Conservation (phyloP, 2,329 filamentous ascomycete species). For the Bretziella fagacearum region DNA sequence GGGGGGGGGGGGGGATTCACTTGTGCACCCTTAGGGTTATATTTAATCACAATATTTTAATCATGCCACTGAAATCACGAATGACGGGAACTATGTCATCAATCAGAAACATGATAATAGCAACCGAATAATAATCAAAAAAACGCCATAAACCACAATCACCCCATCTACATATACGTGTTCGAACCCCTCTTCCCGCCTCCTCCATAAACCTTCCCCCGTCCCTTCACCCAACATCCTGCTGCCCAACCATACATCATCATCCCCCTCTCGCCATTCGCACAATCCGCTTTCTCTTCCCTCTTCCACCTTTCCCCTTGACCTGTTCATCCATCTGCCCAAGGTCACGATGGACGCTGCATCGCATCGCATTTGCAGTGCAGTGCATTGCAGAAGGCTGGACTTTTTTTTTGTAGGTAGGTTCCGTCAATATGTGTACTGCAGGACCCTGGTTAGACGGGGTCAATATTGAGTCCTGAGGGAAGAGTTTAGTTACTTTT, state of each 20-base stretch:
- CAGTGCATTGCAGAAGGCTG: background rate
- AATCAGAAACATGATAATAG: too few relatives aligned
- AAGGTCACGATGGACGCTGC: background rate
- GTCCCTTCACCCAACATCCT: background rate
- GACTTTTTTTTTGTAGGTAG: background rate
- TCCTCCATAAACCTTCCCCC: background rate
- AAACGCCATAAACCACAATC: too few relatives aligned
- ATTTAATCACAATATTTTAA: too few relatives aligned
- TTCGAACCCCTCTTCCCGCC: background rate
- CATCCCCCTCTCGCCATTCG: background rate
- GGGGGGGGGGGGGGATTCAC: too few relatives aligned
- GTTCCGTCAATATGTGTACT: background rate
- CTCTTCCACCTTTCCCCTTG: background rate
- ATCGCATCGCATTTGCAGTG: background rate
- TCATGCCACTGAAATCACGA: too few relatives aligned
- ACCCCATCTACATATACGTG: too few relatives aligned
- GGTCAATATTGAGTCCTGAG: too few relatives aligned
- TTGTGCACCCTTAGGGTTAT: too few relatives aligned
- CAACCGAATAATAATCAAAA: too few relatives aligned
- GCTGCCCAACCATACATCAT: slow-evolving; percentile 3
- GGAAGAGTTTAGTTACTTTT: too few relatives aligned
- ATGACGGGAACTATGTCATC: too few relatives aligned
- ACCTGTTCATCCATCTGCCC: background rate
- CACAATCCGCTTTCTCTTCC: background rate
- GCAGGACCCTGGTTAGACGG: background rate